These are phyloP conservation scores for Boletus bicolor DNA, from an alignment of 768 basidiomycete genomes.

Conservation along the genomic window DNA sequence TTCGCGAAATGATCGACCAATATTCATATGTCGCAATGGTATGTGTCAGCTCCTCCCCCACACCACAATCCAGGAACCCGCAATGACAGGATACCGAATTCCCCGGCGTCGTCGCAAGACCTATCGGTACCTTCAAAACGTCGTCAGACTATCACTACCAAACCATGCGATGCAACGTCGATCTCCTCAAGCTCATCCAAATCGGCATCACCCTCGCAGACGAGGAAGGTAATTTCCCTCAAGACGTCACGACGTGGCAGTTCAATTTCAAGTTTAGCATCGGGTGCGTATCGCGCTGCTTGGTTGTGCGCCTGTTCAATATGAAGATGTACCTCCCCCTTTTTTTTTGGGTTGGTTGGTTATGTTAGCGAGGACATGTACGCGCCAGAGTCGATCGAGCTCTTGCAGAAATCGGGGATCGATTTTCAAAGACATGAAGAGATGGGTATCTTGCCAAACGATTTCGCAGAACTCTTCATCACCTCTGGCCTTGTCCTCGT, in stretches of 20 bases:
- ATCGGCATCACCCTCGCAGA: constrained; percentile 93
- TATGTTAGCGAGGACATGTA: constrained; percentile 89
- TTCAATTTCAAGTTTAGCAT: constrained; percentile 97
- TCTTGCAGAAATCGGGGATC: constrained; percentile 91
- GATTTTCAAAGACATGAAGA: constrained; percentile 94
- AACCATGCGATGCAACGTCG: constrained; percentile 99
- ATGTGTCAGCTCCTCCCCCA: constrained; percentile 28
- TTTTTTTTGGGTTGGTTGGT: not conserved
- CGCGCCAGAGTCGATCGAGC: constrained; percentile 94
- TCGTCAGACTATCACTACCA: constrained; percentile 99
- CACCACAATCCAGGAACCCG: constrained; percentile 1
- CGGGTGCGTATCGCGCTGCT: constrained; percentile 51
- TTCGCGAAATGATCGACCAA: constrained; percentile 82
- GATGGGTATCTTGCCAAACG: constrained; percentile 86
- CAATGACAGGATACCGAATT: constrained; percentile 89
- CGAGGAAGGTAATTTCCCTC: constrained; percentile 88
- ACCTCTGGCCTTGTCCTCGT: constrained; percentile 91
- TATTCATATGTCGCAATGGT: constrained; percentile 97
- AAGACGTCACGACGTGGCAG: constrained; percentile 94
- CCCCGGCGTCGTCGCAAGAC: constrained; percentile 95
- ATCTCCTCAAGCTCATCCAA: constrained; percentile 96
- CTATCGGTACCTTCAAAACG: constrained; percentile 94
- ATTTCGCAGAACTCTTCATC: constrained; percentile 96
- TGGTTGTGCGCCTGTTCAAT: not conserved
- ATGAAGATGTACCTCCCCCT: not conserved